Base-by-base conservation (phyloP, 192 early-diverging fungal species). In the Kickxella alabastrina region DNA sequence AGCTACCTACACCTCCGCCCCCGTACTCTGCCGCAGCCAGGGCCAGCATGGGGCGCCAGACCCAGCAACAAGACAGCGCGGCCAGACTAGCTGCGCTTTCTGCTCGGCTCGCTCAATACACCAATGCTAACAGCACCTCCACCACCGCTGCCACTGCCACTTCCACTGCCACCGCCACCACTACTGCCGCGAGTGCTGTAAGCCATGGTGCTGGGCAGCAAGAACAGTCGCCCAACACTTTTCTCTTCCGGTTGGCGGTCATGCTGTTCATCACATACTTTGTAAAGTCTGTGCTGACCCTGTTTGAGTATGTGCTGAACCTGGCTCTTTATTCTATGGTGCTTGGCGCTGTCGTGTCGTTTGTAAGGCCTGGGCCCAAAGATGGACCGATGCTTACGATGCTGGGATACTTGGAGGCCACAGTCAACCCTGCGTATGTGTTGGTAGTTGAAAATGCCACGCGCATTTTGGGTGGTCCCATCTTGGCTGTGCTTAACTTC, bases 291-390 rank as follows among this genome's bases (percentile, higher is more conserved):
- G 25, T 63, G 13, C 43, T 75, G 8, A 54, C 59, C 17, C 31
- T 75, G 36, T 39, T 75, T 24, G 62, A 43, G 39, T 62, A 62
- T 24, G 43, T 50, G 43, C 56, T 75, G 42, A 64, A 75, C 42
- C 47, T 54, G 5, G 35, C 49, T 24, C 47, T 75, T 28, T 39
- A 49, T 18, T 4, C 63, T 42, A 43, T 67, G 28, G 52, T 62
- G 38, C 36, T 58, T 18, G 31, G 46, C 39, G 45, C 55, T 10
- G 50, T 47, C 10, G 54, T 52, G 25, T 63, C 71, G 7, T 52
- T 67, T 12, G 34, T 49, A 17, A 57, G 55, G 14, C 64, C 71
- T 10, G 60, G 71, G 22, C 47, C 56, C 23, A 66, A 67, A 34
- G 57, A 56, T 40, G 52, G 49, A 19, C 39, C 48, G 2, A 28